A percentile compares a stretch with the other conserved stretches of the same genome.
These are phyloP conservation scores for Ormosia emarginata DNA, from an alignment of 306 rosid genomes.

Conservation along the genomic window DNA sequence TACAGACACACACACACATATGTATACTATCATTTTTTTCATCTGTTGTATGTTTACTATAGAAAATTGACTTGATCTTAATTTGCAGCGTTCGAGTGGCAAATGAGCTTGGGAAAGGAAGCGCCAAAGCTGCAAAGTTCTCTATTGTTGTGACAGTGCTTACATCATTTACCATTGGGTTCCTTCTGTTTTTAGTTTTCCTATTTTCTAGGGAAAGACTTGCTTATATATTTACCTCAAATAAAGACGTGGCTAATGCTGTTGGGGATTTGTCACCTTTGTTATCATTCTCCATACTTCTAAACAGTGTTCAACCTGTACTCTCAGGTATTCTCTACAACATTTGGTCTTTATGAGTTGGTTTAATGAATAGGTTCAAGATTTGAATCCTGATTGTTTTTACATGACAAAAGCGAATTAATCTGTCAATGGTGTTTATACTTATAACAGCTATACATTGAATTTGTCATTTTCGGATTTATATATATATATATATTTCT, in stretches of 20 bases:
- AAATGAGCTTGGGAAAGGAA: conserved; percentile 61
- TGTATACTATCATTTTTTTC: neutral
- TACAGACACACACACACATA: no score
- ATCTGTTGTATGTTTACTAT: neutral
- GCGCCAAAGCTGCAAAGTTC: conserved; percentile 52
- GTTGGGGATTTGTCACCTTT: conserved; percentile 48
- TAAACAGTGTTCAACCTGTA: conserved; percentile 60
- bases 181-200: conserved; percentile 40
- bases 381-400: neutral
- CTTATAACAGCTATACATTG: neutral
- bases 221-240: conserved; percentile 42
- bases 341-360: neutral
- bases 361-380: neutral
- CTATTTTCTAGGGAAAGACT: conserved; percentile 39
- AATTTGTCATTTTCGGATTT: neutral
- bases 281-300: conserved; percentile 48
- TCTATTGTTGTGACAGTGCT: conserved; percentile 40
- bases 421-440: neutral
- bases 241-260: conserved; percentile 35
- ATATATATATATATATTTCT: neutral
- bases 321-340: conserved; percentile 38
- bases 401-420: neutral
- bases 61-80: neutral
- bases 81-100: conserved; percentile 53
- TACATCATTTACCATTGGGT: conserved; percentile 35